These are phyloP conservation scores for Leishmania arabica DNA, from an alignment of 208 protist species.

Conservation along the genomic window DNA sequence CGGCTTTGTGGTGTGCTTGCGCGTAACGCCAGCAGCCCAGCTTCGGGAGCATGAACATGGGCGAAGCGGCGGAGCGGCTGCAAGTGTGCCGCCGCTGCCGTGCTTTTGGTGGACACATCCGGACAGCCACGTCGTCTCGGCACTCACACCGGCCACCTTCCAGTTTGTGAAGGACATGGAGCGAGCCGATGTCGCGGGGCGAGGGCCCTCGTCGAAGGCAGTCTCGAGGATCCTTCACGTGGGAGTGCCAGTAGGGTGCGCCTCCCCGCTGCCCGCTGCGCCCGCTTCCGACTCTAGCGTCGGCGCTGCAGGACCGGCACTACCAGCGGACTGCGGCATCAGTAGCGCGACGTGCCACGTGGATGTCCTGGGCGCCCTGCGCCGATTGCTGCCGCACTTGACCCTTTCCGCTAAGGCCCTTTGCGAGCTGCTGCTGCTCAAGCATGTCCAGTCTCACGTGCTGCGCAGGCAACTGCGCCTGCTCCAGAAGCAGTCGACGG, in stretches of 20 bases:
- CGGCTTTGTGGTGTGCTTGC: slow-evolving; percentile 54
- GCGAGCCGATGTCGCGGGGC: not conserved
- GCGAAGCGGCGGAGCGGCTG: not conserved
- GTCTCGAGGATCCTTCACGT: slow-evolving; percentile 12
- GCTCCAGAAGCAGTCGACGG: not conserved
- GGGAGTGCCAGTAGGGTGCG: slow-evolving; percentile 16
- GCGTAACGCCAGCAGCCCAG: slow-evolving; percentile 11
- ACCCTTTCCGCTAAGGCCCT: slow-evolving; percentile 6
- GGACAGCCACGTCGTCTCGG: slow-evolving; percentile 4
- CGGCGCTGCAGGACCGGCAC: not conserved
- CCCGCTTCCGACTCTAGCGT: not conserved
- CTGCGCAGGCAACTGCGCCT: slow-evolving; percentile 13
- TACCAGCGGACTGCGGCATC: not conserved
- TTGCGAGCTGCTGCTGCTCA: slow-evolving; percentile 16
- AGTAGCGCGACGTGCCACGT: slow-evolving; percentile 28
- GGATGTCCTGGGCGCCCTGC: slow-evolving; percentile 6
- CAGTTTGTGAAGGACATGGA: slow-evolving; percentile 2
- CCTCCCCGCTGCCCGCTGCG: not conserved
- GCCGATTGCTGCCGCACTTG: slow-evolving; percentile 7
- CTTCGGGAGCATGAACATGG: not conserved
- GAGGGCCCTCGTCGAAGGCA: not conserved
- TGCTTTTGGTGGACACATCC: slow-evolving; percentile 27
- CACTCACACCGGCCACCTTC: slow-evolving; percentile 12
- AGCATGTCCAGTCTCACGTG: not conserved
- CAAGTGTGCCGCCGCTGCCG: not conserved